phyloP scores from a whole-genome alignment of 2,329 filamentous ascomycete genomes.

The Venturia asperata region DNA sequence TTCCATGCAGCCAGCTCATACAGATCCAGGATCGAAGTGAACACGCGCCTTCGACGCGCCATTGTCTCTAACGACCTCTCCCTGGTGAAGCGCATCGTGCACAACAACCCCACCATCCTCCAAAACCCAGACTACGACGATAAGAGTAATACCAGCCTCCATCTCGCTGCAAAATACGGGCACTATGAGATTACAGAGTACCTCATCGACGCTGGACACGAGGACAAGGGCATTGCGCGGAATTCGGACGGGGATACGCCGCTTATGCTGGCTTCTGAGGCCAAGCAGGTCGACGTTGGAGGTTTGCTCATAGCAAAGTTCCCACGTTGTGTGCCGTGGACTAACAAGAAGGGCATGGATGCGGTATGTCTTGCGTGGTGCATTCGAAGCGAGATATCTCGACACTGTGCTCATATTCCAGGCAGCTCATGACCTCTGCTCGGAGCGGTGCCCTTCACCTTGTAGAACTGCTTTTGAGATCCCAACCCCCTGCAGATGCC shows the following conservation, averaged over 20 bases:
- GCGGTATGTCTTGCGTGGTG: conserved; percentile 43
- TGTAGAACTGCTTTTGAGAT: conserved; percentile 32
- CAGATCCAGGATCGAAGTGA: conserved; percentile 64
- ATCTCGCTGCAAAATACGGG: conserved; percentile 70
- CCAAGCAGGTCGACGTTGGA: conserved; percentile 66
- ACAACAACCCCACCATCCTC: conserved; percentile 61
- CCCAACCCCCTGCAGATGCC: conserved; percentile 29
- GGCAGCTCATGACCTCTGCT: conserved; percentile 34
- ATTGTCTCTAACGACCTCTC: conserved; percentile 67
- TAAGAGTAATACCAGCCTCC: conserved; percentile 76
- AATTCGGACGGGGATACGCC: conserved; percentile 77
- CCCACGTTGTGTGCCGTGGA: conserved; percentile 55
- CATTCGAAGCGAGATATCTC: conserved; percentile 12
- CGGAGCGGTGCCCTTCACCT: conserved; percentile 40
- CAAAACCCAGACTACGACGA: conserved; percentile 72
- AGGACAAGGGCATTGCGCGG: conserved; percentile 62
- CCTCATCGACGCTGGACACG: conserved; percentile 68
- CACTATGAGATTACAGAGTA: conserved; percentile 60
- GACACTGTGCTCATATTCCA: not conserved
- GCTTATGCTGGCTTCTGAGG: conserved; percentile 66
- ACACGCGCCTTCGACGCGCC: conserved; percentile 70
- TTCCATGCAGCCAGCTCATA: not conserved
- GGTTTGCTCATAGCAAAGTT: conserved; percentile 61
- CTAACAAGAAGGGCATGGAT: conserved; percentile 62
- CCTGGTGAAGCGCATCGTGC: conserved; percentile 70